Base-by-base conservation (phyloP, 2,329 filamentous ascomycete genomes). In the Elsinoe arachidis region DNA sequence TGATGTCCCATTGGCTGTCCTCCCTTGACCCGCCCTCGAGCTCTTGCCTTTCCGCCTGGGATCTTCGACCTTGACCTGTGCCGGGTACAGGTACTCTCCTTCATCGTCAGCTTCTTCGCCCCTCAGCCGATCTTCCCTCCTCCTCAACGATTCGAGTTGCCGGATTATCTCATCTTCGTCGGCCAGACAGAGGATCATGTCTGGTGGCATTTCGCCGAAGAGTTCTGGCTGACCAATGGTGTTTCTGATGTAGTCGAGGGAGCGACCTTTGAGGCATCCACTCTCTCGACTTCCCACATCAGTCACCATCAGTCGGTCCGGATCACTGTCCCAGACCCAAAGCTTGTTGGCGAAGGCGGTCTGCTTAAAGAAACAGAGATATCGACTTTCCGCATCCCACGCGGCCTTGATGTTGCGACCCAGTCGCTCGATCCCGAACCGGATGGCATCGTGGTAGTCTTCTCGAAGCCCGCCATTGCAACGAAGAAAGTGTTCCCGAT, bases 261-360 rank as follows among this genome's bases (percentile, higher is more conserved):
- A 34, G 33, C n/a, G 15, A 19, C 33, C 33, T 15, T 39, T 53
- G 12, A 33, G 33, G 19, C 49, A 53, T 12, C 49, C 49, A 26
- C n/a, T 37, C 30, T 53, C 49, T 15, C 30, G 12, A 2, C 6
- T 11, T 2, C 19, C 49, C 2, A 53, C 26, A 15, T 38, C 49
- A 11, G 33, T 21, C 10, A 39, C 49, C 49, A 53, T 33, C n/a
- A 53, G 11, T 19, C 49, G 33, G 10, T 53, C 49, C 12, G 49
- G 49, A 26, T 53, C 49, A 19, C 49, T 53, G n/a, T 53, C 49
- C 49, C 49, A 53, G 15, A 53, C 33, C 33, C 35, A 53, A 14
- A 53, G 49, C 34, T 53, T 53, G n/a, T 37, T 35, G 15, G 33
- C 49, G 10, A 38, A 21, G 11, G 19, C 34, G 11, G 26, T 38